Base-by-base conservation (phyloP, 73 alveolate species). In the Paramecium caudatum region DNA sequence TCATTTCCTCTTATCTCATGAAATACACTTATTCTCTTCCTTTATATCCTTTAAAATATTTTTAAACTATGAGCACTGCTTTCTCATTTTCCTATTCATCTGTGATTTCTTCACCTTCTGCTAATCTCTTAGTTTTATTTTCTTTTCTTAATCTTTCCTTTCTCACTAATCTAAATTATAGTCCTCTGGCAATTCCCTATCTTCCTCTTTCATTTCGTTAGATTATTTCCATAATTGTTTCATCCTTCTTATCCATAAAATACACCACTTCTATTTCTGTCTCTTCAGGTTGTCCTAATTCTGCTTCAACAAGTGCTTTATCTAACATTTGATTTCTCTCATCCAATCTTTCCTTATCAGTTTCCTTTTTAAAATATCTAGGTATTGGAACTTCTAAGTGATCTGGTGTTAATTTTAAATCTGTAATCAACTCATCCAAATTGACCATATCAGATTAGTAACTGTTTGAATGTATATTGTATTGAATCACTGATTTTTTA, bases 361-460 rank as follows among this genome's bases (percentile, higher is more conserved):
- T 96, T 81, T 96, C 95, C 47, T 95, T 98, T 90, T 94, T 94
- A 94, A 96, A 97, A 94, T 96, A 97, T 32, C 99, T 62, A 23
- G 99, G 99, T 17, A 96, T 97, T 15, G 99, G 98, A 48, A 97
- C 96, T 74, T 96, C 99, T 48, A 97, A 61, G 50, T 91, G 90
- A 48, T 95, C 95, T 34, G 99, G 99, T 55, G 96, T 98, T 90
- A 95, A 94, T 90, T 96, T 97, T 78, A 97, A 90, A 91, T 97
- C 99, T 83, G 97, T 94, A 30, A 97, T 94, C 46, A 96, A 92
- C 91, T 97, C 98, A 91, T 97, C 99, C 21, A 97, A 86, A 91
- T 96, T 96, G 37, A 97, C 98, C 78, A 61, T 62, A 43, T 82
- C 92, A 6, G 94, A 65, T 78, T 33, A 47, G 55, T 37, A 19